Base-by-base conservation (phyloP, 768 basidiomycete genomes). In the Lactarius sp. region DNA sequence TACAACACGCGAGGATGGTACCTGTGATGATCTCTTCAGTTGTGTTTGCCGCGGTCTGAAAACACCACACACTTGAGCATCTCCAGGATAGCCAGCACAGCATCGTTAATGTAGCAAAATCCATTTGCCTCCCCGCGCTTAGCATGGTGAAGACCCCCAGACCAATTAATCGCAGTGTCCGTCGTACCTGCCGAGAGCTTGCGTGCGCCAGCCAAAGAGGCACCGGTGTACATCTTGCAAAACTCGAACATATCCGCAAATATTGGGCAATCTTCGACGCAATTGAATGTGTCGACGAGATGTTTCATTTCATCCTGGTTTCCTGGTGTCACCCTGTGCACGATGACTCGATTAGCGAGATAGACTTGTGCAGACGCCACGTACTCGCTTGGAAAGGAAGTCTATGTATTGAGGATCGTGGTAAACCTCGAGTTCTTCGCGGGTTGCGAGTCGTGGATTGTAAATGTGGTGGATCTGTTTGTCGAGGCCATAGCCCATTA, bases 121-220 rank as follows among this genome's bases (percentile, higher is more conserved):
- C 96, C 96, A 70, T 94, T 98, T 8, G 97, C 95, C 76, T 98
- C 96, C 0, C 92, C 91, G 66, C 95, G 89, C 78, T 98, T 98
- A 2, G 96, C 97, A 70, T 99, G 97, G 75, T 99, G 97, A 20
- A 99, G 81, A 0, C 97, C 97, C 0, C 97, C 97, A 22, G 94
- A 94, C 97, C 97, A 99, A 71, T 98, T 98, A 70, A 99, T 93
- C 0, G 97, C 97, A 49, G 96, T 98, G 75, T 99, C 97, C 18
- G 94, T 93, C 2, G 86, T 72, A 1, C 92, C 93, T 2, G 88
- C 81, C 56, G 85, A 86, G 2, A 98, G 80, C 73, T 94, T 95
- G 20, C 94, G 79, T 10, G 95, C 95, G 1, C 90, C 97, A 18
- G 93, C 92, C 20, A 99, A 78, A 1, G 92, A 94, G 0, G 83